Evolutionary conservation across 768 basidiomycete species (phyloP).

Genomic region (Hygrocybe coccinea): DNA sequence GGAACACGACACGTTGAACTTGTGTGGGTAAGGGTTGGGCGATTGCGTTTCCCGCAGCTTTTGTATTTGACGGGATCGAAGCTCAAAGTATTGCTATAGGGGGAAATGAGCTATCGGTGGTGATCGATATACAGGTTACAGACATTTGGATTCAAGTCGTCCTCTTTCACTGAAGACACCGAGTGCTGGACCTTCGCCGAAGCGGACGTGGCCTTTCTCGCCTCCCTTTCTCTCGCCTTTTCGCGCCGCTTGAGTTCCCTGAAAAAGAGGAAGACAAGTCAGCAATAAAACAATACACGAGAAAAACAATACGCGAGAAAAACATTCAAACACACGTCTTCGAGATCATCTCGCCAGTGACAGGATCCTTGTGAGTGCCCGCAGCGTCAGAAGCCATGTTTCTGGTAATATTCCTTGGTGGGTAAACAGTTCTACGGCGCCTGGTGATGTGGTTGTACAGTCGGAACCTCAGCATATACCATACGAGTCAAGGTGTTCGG

Average conservation of each 20-base stretch:
- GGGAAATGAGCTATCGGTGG: neutral
- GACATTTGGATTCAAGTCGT: conserved; percentile 88
- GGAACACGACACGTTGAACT: conserved; percentile 85
- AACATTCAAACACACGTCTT: conserved; percentile 64
- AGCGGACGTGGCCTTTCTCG: conserved; percentile 59
- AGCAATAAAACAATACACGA: conserved; percentile 22
- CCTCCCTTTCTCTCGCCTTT: conserved; percentile 83
- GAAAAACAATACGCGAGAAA: neutral
- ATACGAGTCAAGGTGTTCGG: neutral
- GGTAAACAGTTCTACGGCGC: too few relatives aligned
- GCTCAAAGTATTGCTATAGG: conserved; percentile 90
- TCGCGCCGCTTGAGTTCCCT: conserved; percentile 94
- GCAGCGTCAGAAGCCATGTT: conserved; percentile 42
- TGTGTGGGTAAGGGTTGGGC: conserved; percentile 98
- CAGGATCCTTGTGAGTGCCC: conserved; percentile 65
- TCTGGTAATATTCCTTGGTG: neutral
- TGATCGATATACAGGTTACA: conserved; percentile 28
- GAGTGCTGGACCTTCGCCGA: conserved; percentile 37
- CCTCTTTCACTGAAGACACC: conserved; percentile 53
- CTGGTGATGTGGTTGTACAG: neutral
- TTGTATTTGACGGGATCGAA: conserved; percentile 84
- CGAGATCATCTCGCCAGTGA: conserved; percentile 95
- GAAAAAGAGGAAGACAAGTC: too few relatives aligned
- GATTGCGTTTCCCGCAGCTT: conserved; percentile 77
- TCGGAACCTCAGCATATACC: neutral